Base-by-base conservation (phyloP, 164 flowering plant genomes). In the Umbellularia californica region DNA sequence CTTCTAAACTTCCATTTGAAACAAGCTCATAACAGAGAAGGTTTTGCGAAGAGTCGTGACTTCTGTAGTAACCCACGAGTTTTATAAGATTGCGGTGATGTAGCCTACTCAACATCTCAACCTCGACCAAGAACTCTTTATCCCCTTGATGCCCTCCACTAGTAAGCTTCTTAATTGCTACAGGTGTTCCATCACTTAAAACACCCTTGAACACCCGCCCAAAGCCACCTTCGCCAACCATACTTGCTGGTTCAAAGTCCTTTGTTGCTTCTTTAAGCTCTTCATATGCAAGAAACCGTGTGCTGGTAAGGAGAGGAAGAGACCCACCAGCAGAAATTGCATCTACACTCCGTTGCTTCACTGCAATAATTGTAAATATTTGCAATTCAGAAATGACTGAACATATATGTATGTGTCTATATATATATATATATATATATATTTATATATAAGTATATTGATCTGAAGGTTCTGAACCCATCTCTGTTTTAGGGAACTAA, bases 221-320 rank as follows among this genome's bases (percentile, higher is more conserved):
- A 84, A 95, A 95, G 6, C 99, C 98, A 78, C 99, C 98, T 86
- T 95, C 99, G 58, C 99, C 98, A 51, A 95, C 92, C 78, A 95
- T 79, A 79, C 96, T 92, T 22, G 88, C 81, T 60, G 89, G 22
- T 83, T 89, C 90, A 83, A 95, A 95, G 81, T 92, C 90, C 77
- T 93, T 90, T 65, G 98, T 93, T 76, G 98, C 98, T 82, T 85
- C 91, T 82, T 87, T 91, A 66, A 93, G 97, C 77, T 95, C 99
- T 82, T 95, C 99, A 81, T 82, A 95, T 69, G 92, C 84, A 71
- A 95, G 77, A 85, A 92, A 90, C 41, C 99, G 80, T 65, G 94
- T 95, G 79, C 95, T 95, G 60, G 60, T 80, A 41, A 94, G 98
- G 71, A 86, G 97, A 22, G 87, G 90, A 86, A 89, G 87, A 66